Evolutionary conservation across 2,329 filamentous ascomycete species (phyloP), one percentile per base, ranked within the genome.

Genomic region (Aspergillus candidus): DNA sequence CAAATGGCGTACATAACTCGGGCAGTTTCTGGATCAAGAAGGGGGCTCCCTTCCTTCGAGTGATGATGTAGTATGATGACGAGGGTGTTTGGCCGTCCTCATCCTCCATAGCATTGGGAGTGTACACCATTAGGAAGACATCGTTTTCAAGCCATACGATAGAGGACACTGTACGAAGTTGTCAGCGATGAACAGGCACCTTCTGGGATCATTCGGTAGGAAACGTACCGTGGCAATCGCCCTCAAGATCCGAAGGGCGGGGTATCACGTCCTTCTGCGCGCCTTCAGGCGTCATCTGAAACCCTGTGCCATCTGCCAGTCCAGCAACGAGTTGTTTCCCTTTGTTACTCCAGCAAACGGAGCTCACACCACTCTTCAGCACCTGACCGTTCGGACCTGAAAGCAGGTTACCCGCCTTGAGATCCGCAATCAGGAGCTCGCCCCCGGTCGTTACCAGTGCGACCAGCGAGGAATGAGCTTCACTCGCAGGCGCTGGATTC

Each of bases 301-400:
- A 78, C 41, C 85, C 82, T 11, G 82, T 83, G 46, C 93, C 93
- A 66, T 96, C 81, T 6, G 76, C 82, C 55, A 93, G 73, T 12
- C 94, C 93, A 53, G 88, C 90, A 35, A 94, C 83, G 35, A 98
- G 73, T 62, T 97, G 91, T 64, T 95, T 98, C 37, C 93, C 93
- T 62, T 84, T 88, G 48, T 81, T 84, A 65, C 93, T 98, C 93
- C 94, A 98, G 44, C 86, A 84, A 5, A 88, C 78, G 58, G 86
- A 93, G 61, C 83, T 89, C 22, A 94, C 90, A 38, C 85, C 83
- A 22, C 78, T 73, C 58, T 83, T 87, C 51, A 94, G 72, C 1
- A 83, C 71, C 57, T 72, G 76, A 30, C 86, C 87, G 51, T 80
- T 80, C 14, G 74, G 57, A 1, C 79, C 78, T 30, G 72, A 69